Base-by-base conservation (phyloP, 176 grass and related monocot species). In the Canna indica region DNA sequence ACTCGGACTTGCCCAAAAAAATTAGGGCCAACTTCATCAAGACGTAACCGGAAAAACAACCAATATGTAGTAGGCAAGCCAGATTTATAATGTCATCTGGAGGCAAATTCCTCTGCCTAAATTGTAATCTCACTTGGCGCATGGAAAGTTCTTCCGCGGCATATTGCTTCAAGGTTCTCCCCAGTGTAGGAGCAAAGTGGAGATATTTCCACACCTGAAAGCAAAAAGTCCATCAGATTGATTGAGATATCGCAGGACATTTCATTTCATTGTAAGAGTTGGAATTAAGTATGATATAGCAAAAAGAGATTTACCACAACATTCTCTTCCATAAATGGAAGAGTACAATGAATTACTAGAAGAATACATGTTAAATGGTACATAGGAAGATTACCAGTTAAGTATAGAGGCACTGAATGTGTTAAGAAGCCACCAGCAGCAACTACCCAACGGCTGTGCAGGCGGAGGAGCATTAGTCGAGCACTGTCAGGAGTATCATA, bases 361-460 rank as follows among this genome's bases (percentile, higher is more conserved):
- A 54, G 1, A 54, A 54, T 54, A 0, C 24, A 30, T 11, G 5
- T 39, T 11, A 3, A 33, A 25, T 20, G 12, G 62, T 1, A 57
- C 24, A 70, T 28, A 6, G 59, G 64, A 32, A 88, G 33, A 42
- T 76, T 88, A 96, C 92, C 92, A 57, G 92, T 96, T 76, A 86
- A 70, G 69, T 84, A 91, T 50, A 91, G 79, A 54, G 92, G 88
- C 60, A 91, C 83, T 0, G 92, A 96, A 77, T 96, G 88, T 25
- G 88, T 96, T 64, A 96, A 75, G 73, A 91, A 96, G 52, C 92
- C 92, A 67, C 92, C 92, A 26, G 88, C 92, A 47, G 92, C 85
- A 73, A 96, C 88, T 4, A 96, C 92, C 92, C 88, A 96, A 42
- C 83, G 76, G 70, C 88, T 96, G 68, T 96, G 92, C 54, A 96